Evolutionary conservation across 1,284 basidiomycete genomes (phyloP), one percentile per base, ranked within the genome.

Genomic region (Fomitopsis schrenkii): DNA sequence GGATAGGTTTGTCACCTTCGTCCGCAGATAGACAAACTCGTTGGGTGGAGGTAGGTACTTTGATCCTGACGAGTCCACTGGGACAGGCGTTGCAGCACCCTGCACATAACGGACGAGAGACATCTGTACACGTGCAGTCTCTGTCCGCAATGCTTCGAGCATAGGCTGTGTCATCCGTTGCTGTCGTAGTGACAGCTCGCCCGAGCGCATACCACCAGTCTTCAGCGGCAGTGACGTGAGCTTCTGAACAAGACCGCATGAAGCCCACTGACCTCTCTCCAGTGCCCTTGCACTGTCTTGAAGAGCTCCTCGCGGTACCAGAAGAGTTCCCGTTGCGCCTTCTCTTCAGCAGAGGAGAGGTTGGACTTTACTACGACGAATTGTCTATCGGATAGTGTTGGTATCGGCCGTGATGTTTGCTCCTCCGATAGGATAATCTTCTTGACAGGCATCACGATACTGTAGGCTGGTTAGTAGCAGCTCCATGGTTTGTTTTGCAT

Each of bases 281-380:
- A 98, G 14, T 77, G 79, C 9, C 89, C 90, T 19, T 76, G 78
- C 6, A 97, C 73, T 48, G 78, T 76, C 46, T 83, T 83, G 67
- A 97, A 84, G 12, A 98, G 76, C 64, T 89, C 86, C 72, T 98
- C 93, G 35, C 95, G 83, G 71, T 95, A 96, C 97, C 96, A 98
- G 77, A 98, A 98, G 15, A 95, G 73, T 69, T 93, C 89, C 40
- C 87, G 81, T 67, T 91, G 87, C 9, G 79, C 71, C 42, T 77
- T 79, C 63, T 88, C 82, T 68, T 94, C 88, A 46, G 75, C 75
- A 4, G 77, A 72, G 1, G 86, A 83, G 58, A 91, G 76, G 59
- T 80, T 82, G 10, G 87, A 83, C 69, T 92, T 92, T 22, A 88
- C 83, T 0, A 98, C 90, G 17, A 98, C 88, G 73, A 96, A 98